phyloP scores from a whole-genome alignment of 768 basidiomycete species.

The Xerocomus spinulosus region DNA sequence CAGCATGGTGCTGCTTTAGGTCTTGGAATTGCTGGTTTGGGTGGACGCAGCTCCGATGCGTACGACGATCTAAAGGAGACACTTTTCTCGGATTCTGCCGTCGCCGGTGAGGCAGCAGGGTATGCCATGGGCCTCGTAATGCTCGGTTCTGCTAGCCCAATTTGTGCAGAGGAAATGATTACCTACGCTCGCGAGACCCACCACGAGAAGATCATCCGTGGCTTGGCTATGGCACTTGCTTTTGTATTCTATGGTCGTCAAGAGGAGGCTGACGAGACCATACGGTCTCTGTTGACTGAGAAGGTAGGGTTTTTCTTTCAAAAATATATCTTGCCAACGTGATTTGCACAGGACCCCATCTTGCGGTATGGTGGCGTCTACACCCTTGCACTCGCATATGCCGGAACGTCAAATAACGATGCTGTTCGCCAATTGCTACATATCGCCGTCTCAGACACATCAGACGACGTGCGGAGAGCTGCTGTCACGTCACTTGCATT shows the following conservation, averaged over 20 bases:
- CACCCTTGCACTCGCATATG: slow-evolving; percentile 93
- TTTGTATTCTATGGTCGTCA: slow-evolving; percentile 91
- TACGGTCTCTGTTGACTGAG: slow-evolving; percentile 73
- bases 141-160: slow-evolving; percentile 85
- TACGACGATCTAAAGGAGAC: slow-evolving; percentile 89
- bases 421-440: slow-evolving; percentile 90
- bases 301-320: slow-evolving; percentile 51
- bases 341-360: slow-evolving; percentile 74
- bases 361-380: slow-evolving; percentile 97
- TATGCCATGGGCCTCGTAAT: slow-evolving; percentile 98
- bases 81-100: slow-evolving; percentile 90
- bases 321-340: neutral
- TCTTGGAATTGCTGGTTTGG: slow-evolving; percentile 94
- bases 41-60: slow-evolving; percentile 79
- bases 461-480: slow-evolving; percentile 93
- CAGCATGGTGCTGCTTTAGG: slow-evolving; percentile 97
- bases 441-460: slow-evolving; percentile 97
- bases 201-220: slow-evolving; percentile 98
- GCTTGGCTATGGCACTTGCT: slow-evolving; percentile 87
- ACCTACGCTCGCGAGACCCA: slow-evolving; percentile 95
- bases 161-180: slow-evolving; percentile 89
- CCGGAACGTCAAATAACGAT: slow-evolving; percentile 91
- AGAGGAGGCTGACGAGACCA: slow-evolving; percentile 85
- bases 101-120: slow-evolving; percentile 93
- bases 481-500: slow-evolving; percentile 96